Conservation (phyloP, 2,329 filamentous ascomycete genomes). For the Ophiocordyceps robertsii region DNA sequence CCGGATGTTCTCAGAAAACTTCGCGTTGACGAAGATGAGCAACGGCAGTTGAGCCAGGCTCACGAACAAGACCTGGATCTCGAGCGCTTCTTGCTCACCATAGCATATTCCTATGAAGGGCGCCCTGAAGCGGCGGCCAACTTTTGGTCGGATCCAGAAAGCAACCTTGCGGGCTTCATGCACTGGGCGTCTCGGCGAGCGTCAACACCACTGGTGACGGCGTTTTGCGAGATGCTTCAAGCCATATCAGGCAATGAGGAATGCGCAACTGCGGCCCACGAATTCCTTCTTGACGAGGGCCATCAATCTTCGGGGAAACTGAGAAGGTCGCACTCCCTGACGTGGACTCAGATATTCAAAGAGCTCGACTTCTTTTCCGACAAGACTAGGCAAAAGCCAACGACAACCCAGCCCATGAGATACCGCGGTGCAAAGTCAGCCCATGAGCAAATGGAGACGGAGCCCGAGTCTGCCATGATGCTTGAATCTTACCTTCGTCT, state of each 20-base stretch:
- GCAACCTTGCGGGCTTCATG: constrained; percentile 86
- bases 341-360: constrained; percentile 84
- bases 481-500: constrained; percentile 85
- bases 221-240: constrained; percentile 92
- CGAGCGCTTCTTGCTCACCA: constrained; percentile 83
- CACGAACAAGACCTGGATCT: constrained; percentile 61
- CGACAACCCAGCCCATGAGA: constrained; percentile 21
- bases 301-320: constrained; percentile 62
- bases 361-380: constrained; percentile 76
- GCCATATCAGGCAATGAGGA: constrained; percentile 72
- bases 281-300: constrained; percentile 80
- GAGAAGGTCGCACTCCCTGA: constrained; percentile 70
- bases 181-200: constrained; percentile 94
- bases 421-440: constrained; percentile 48
- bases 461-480: constrained; percentile 93
- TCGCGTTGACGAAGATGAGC: constrained; percentile 80
- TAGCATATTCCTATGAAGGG: constrained; percentile 81
- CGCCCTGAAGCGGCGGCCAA: constrained; percentile 72
- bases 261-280: constrained; percentile 74
- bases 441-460: constrained; percentile 58
- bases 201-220: constrained; percentile 88
- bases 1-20: constrained; percentile 81
- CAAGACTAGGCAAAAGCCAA: constrained; percentile 61
- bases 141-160: constrained; percentile 88
- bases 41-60: constrained; percentile 52